phyloP scores from a whole-genome alignment of 164 flowering plant genomes.

The Nymphaea colorata region DNA sequence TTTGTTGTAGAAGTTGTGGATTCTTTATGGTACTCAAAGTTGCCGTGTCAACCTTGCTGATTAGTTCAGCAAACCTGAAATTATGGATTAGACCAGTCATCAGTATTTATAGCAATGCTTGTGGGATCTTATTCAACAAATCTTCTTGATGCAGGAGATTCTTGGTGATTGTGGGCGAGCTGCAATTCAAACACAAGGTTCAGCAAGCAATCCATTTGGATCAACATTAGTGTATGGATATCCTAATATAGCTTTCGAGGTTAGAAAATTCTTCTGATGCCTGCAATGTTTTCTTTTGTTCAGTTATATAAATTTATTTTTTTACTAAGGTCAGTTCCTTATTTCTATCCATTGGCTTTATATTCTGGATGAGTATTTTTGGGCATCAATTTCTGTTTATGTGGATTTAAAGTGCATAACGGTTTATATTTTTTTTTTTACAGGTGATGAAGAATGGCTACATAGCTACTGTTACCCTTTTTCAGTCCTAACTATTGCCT shows the following conservation, averaged over 20 bases:
- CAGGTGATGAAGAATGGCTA: constrained; percentile 97
- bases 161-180: constrained; percentile 96
- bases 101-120: too few relatives aligned
- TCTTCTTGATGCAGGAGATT: constrained; percentile 41
- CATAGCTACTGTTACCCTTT: constrained; percentile 87
- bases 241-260: constrained; percentile 94
- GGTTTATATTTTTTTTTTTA: background rate
- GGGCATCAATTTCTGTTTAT: background rate
- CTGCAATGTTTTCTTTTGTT: background rate
- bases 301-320: too few relatives aligned
- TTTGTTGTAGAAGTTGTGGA: too few relatives aligned
- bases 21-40: too few relatives aligned
- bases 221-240: constrained; percentile 93
- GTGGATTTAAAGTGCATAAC: background rate
- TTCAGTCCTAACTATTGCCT: constrained; percentile 38
- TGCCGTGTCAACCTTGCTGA: too few relatives aligned
- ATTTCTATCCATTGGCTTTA: background rate
- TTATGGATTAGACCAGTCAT: too few relatives aligned
- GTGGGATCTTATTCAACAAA: background rate
- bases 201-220: constrained; percentile 90
- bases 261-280: constrained; percentile 14
- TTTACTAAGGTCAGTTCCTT: background rate
- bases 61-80: too few relatives aligned
- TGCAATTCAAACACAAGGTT: constrained; percentile 93
- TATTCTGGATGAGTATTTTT: background rate